A percentile compares a stretch with the other conserved stretches of the same genome.
phyloP scores from a whole-genome alignment of 495 filamentous ascomycete genomes.

The Echria macrotheca region DNA sequence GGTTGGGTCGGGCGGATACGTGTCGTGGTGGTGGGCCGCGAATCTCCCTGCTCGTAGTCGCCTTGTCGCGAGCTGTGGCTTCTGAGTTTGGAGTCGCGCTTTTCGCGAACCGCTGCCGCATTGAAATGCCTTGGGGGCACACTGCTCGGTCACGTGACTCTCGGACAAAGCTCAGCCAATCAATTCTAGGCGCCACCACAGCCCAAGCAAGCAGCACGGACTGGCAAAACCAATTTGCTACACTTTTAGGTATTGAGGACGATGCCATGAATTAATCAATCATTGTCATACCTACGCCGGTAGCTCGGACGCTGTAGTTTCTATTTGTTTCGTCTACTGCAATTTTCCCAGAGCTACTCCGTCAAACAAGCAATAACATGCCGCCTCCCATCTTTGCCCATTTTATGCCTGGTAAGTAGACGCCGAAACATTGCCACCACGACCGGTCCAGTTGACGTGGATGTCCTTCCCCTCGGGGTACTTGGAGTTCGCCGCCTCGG shows the following conservation, averaged over 20 bases:
- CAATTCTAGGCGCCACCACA: too few species aligned
- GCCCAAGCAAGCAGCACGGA: too few species aligned
- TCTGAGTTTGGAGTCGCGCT: slow-evolving; percentile 22
- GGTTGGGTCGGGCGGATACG: neutral
- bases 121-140: too few species aligned
- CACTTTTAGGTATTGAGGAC: too few species aligned
- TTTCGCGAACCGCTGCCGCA: neutral
- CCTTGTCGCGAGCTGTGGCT: slow-evolving; percentile 16
- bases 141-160: too few species aligned
- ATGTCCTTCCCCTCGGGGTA: slow-evolving; percentile 85
- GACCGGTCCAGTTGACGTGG: slow-evolving; percentile 99
- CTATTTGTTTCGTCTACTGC: slow-evolving; percentile 17
- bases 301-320: slow-evolving; percentile 3
- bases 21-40: neutral
- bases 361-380: too few species aligned
- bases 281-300: neutral
- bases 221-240: too few species aligned
- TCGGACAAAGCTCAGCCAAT: too few species aligned
- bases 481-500: slow-evolving; percentile 74
- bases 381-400: too few species aligned
- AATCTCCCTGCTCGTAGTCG: neutral
- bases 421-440: slow-evolving; percentile 92
- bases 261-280: neutral
- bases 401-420: slow-evolving; percentile 94
- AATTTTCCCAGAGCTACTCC: neutral